These are phyloP conservation scores for Echium plantagineum DNA, from an alignment of 257 asterid genomes.

Conservation along the genomic window DNA sequence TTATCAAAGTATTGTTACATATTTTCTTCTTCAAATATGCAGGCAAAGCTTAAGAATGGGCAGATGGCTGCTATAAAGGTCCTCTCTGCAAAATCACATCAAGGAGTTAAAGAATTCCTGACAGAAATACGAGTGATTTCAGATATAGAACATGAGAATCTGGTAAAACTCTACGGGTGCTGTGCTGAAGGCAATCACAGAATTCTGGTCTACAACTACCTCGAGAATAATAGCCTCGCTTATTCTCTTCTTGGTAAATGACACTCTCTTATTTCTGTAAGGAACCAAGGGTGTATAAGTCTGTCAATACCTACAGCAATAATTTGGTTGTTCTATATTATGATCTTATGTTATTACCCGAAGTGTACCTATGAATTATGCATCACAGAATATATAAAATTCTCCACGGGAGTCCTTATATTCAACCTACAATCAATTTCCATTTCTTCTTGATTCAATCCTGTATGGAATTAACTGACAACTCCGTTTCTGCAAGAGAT, in stretches of 20 bases:
- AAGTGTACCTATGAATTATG: not conserved
- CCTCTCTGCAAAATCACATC: slow-evolving; percentile 68
- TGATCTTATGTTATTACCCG: not conserved
- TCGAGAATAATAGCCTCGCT: slow-evolving; percentile 84
- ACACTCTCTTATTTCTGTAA: not conserved
- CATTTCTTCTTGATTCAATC: not conserved
- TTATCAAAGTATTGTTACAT: slow-evolving; percentile 7
- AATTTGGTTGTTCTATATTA: not conserved
- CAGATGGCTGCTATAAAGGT: slow-evolving; percentile 87
- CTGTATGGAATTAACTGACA: not conserved
- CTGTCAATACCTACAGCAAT: not conserved
- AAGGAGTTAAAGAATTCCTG: slow-evolving; percentile 79
- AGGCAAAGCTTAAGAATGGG: slow-evolving; percentile 77
- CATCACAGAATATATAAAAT: too few species aligned
- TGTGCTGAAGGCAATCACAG: slow-evolving; percentile 75
- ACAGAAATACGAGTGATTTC: slow-evolving; percentile 88
- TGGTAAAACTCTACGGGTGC: slow-evolving; percentile 88
- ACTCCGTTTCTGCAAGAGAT: not conserved
- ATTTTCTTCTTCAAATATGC: slow-evolving; percentile 9
- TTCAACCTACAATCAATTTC: too few species aligned
- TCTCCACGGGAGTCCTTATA: too few species aligned
- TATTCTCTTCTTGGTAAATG: slow-evolving; percentile 72
- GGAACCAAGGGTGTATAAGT: not conserved
- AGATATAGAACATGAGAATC: slow-evolving; percentile 63
- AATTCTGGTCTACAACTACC: slow-evolving; percentile 85